Base-by-base conservation (phyloP, 2,329 filamentous ascomycete genomes). In the Kalmusia sp. region DNA sequence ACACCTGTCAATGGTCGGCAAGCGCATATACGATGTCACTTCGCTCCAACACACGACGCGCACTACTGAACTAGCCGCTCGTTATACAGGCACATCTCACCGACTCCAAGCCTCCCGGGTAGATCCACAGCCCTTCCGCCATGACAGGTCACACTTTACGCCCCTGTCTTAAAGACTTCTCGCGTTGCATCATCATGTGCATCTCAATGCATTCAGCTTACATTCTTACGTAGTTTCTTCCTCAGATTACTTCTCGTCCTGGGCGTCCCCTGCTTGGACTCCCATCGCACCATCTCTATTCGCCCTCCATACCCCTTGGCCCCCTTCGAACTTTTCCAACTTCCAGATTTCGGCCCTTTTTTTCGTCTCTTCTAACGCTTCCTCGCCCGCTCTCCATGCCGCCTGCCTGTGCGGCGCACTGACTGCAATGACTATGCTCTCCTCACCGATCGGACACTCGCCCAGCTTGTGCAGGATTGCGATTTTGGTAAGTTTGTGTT, bases 311-410 rank as follows among this genome's bases (percentile, higher is more conserved):
- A 95, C 83, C 6, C 83, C 90, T 58, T 89, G 88, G 19, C 87
- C 88, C 1, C 84, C 88, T 39, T 84, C 86, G 79, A 97, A 97
- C 72, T 92, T 89, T 78, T 98, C 93, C 60, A 87, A 80, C 78
- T 97, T 97, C 93, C 93, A 97, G 35, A 99, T 88, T 79, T 99
- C 95, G n/a, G 91, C 91, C 61, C 82, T 86, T 50, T 84, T 85
- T 79, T 98, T 99, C 69, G 91, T 92, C 71, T 85, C 79, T 78
- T 98, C 93, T 53, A 98, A 77, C 28, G 92, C 90, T 76, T 96
- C 91, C 78, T 98, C 93, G 0, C 91, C 93, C 0, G 90, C 93
- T 64, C 80, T 78, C 93, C 93, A 99, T 4, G 91, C 93, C 12
- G 89, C 90, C 63, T 89, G 84, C 6, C 95, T 82, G 77, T 98